A percentile compares a stretch with the other conserved stretches of the same genome.
These are phyloP conservation scores for Exophiala lecanii-corni DNA, from an alignment of 2,329 filamentous ascomycete genomes.

Conservation along the genomic window DNA sequence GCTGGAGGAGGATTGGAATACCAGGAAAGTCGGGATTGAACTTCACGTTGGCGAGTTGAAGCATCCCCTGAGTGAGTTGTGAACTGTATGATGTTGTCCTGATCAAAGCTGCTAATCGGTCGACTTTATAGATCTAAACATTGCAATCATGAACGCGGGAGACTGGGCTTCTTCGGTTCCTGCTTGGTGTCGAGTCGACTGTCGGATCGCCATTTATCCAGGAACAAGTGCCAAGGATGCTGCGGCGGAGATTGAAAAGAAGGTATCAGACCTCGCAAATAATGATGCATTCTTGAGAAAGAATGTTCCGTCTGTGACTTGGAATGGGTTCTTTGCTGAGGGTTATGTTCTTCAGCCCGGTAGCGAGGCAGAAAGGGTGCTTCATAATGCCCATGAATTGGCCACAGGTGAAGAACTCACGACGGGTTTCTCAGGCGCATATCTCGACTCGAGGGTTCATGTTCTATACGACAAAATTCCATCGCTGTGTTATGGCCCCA, in stretches of 20 bases:
- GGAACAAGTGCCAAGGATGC: slow-evolving; percentile 20
- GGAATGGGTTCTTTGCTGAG: slow-evolving; percentile 25
- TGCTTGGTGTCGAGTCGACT: slow-evolving; percentile 21
- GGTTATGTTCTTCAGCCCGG: slow-evolving; percentile 29
- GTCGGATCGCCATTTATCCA: slow-evolving; percentile 20
- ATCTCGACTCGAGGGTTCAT: slow-evolving; percentile 20
- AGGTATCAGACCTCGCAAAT: slow-evolving; percentile 28
- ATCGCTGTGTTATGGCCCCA: slow-evolving; percentile 18
- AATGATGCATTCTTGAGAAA: slow-evolving; percentile 28
- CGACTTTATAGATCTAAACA: slow-evolving; percentile 16
- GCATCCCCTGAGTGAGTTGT: slow-evolving; percentile 21
- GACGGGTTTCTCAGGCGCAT: slow-evolving; percentile 14
- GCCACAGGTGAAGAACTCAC: slow-evolving; percentile 22
- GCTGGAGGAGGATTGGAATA: slow-evolving; percentile 21
- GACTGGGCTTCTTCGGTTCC: slow-evolving; percentile 22
- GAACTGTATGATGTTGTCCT: neutral
- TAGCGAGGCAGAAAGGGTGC: slow-evolving; percentile 23
- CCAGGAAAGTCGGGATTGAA: slow-evolving; percentile 10
- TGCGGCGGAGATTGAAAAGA: slow-evolving; percentile 27
- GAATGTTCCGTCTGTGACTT: slow-evolving; percentile 26
- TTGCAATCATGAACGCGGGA: slow-evolving; percentile 21
- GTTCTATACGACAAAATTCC: slow-evolving; percentile 20
- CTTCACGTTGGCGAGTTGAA: slow-evolving; percentile 18
- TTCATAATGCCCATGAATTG: slow-evolving; percentile 23
- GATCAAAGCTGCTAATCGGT: neutral